Percentiles rank a stretch among this genome's conserved stretches.
phyloP scores from a whole-genome alignment of 2,329 filamentous ascomycete genomes.

The Fusarium tanahbumbuense region DNA sequence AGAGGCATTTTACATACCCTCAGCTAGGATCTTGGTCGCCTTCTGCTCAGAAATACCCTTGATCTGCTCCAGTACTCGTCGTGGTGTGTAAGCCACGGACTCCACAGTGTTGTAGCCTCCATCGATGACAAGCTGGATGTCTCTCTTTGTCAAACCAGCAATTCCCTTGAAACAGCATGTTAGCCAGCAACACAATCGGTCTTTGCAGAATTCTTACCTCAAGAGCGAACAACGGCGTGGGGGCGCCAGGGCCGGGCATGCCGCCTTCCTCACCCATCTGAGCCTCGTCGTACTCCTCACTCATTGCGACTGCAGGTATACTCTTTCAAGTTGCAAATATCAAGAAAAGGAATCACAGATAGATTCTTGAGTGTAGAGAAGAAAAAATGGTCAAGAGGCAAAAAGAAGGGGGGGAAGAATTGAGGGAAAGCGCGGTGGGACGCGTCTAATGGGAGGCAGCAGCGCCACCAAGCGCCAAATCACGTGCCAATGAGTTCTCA shows the following conservation, averaged over 20 bases:
- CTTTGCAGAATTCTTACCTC: conserved; percentile 72
- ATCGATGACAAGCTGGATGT: conserved; percentile 92
- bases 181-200: conserved; percentile 8
- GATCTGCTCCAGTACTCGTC: conserved; percentile 87
- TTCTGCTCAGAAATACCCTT: conserved; percentile 99
- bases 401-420: conserved; percentile 33
- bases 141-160: conserved; percentile 89
- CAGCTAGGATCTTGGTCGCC: conserved; percentile 87
- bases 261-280: conserved; percentile 75
- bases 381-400: conserved; percentile 24
- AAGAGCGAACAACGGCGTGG: conserved; percentile 84
- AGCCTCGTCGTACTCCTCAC: conserved; percentile 72
- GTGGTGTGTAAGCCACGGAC: conserved; percentile 91
- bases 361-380: background rate
- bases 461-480: conserved; percentile 50
- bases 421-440: conserved; percentile 48
- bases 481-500: conserved; percentile 47
- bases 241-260: conserved; percentile 87
- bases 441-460: conserved; percentile 50
- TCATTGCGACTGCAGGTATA: conserved; percentile 52
- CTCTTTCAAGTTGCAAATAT: background rate
- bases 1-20: conserved; percentile 69
- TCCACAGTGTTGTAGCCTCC: conserved; percentile 96
- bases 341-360: background rate
- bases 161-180: conserved; percentile 70